These are phyloP conservation scores for Starmera amethionina DNA, from an alignment of 805 yeast genomes.

Conservation along the genomic window DNA sequence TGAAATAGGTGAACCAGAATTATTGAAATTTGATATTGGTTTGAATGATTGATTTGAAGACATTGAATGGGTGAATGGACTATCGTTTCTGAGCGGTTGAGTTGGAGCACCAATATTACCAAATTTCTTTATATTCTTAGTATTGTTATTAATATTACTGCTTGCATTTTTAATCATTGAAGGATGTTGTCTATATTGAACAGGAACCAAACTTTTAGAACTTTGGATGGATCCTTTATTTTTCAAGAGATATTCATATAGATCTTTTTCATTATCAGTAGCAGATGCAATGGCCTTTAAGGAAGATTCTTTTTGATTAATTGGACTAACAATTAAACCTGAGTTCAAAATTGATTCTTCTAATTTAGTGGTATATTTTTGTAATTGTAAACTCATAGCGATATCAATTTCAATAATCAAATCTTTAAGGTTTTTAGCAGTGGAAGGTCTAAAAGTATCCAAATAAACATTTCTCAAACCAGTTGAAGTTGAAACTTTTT, in stretches of 20 bases:
- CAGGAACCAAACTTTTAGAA: constrained; percentile 44
- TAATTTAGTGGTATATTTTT: constrained; percentile 78
- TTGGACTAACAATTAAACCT: constrained; percentile 76
- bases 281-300: constrained; percentile 70
- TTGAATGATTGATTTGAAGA: no score
- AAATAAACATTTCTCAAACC: constrained; percentile 66
- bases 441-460: constrained; percentile 66
- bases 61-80: no score
- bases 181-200: constrained; percentile 64
- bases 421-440: constrained; percentile 61
- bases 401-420: constrained; percentile 80
- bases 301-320: constrained; percentile 44
- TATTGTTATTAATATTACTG: no score
- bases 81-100: no score
- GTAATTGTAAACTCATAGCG: constrained; percentile 81
- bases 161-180: constrained; percentile 32
- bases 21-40: no score
- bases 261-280: constrained; percentile 75
- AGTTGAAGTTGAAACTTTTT: constrained; percentile 63
- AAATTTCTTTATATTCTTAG: no score
- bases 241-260: constrained; percentile 57
- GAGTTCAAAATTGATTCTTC: constrained; percentile 78
- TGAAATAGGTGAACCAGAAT: no score
- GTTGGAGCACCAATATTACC: no score
- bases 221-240: constrained; percentile 24